Evolutionary conservation across 805 yeast species (phyloP).

Genomic region (Kazachstania taianensis): DNA sequence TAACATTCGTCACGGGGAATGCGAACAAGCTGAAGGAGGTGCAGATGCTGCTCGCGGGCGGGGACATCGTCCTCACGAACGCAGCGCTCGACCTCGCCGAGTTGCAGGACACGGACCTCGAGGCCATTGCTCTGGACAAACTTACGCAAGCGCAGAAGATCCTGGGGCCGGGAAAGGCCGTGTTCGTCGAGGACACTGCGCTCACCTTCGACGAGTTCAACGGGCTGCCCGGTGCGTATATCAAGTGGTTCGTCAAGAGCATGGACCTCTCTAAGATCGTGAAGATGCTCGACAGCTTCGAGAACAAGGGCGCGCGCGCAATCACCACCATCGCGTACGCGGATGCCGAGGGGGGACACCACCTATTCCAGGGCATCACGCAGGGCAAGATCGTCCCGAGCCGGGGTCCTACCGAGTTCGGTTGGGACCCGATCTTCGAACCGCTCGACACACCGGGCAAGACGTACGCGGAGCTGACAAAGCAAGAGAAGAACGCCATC

Average conservation of each 20-base stretch:
- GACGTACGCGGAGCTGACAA: conserved; percentile 86
- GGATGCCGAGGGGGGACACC: conserved; percentile 71
- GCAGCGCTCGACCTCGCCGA: conserved; percentile 75
- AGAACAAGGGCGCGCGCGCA: conserved; percentile 77
- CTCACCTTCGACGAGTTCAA: conserved; percentile 72
- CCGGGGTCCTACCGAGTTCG: conserved; percentile 76
- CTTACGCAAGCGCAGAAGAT: conserved; percentile 59
- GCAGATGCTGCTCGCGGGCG: conserved; percentile 45
- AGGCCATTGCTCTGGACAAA: conserved; percentile 72
- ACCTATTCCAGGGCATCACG: conserved; percentile 76
- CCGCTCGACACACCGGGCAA: conserved; percentile 51
- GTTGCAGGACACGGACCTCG: conserved; percentile 74
- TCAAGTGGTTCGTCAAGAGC: conserved; percentile 79
- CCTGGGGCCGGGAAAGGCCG: conserved; percentile 55
- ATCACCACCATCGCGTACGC: conserved; percentile 89
- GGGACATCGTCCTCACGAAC: conserved; percentile 39
- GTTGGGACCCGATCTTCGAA: conserved; percentile 89
- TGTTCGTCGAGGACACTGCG: conserved; percentile 91
- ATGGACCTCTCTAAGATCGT: conserved; percentile 72
- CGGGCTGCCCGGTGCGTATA: conserved; percentile 88
- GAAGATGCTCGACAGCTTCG: conserved; percentile 69
- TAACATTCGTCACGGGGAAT: conserved; percentile 81
- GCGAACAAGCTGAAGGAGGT: conserved; percentile 82
- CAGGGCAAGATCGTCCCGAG: conserved; percentile 68
- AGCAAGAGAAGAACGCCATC: conserved; percentile 62